phyloP scores from a whole-genome alignment of 1,284 basidiomycete genomes.

The Vanrija sp. region DNA sequence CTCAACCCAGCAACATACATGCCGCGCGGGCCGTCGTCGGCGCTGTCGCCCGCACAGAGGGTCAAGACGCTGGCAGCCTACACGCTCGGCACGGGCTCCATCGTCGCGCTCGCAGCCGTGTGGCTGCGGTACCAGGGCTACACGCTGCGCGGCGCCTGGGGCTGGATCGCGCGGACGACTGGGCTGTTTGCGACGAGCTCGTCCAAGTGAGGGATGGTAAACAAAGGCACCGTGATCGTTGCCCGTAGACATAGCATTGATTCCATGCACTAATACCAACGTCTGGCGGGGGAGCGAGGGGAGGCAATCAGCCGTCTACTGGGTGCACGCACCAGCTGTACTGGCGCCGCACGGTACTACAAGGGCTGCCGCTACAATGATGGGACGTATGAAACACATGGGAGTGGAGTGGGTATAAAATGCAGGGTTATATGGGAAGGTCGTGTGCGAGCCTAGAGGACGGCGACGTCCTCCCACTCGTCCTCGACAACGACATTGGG shows the following conservation, averaged over 20 bases:
- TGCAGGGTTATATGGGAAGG: constrained; percentile 2
- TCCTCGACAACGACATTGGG: not conserved
- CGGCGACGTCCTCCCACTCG: not conserved
- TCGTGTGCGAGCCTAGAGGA: not conserved
- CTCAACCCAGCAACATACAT: constrained; percentile 44
- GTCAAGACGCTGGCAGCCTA: constrained; percentile 29
- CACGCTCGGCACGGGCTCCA: constrained; percentile 23
- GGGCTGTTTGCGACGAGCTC: constrained; percentile 6
- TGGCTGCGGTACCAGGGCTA: constrained; percentile 48
- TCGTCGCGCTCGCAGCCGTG: constrained; percentile 31
- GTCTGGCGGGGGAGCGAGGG: not conserved
- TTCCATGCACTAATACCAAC: constrained; percentile 7
- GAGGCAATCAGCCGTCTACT: no score
- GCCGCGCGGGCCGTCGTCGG: constrained; percentile 37
- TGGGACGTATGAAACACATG: not conserved
- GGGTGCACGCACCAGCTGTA: not conserved
- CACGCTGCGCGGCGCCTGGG: constrained; percentile 40
- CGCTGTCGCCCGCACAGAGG: constrained; percentile 34
- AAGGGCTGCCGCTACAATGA: not conserved
- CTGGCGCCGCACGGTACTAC: not conserved
- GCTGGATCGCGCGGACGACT: constrained; percentile 31
- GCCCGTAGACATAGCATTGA: constrained; percentile 1
- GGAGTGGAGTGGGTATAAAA: constrained; percentile 1
- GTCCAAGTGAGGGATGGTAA: no score
- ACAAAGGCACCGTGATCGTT: not conserved